These are phyloP conservation scores for Daldinia loculata DNA, from an alignment of 495 filamentous ascomycete species.

Conservation along the genomic window DNA sequence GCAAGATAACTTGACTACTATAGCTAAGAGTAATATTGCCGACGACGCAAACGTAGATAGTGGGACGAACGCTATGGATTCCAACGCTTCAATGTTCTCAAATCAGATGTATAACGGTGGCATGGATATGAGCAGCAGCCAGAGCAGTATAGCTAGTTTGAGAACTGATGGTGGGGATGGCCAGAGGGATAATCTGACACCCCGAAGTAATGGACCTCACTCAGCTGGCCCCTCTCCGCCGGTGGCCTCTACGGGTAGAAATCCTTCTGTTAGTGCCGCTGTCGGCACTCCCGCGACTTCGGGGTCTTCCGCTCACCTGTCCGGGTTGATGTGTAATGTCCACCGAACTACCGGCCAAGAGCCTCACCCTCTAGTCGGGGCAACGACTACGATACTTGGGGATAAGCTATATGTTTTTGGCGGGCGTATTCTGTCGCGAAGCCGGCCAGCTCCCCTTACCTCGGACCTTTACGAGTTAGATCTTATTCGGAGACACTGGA, in stretches of 20 bases:
- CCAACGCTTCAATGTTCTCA: conserved; percentile 59
- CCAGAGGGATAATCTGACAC: conserved; percentile 56
- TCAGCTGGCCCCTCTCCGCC: conserved; percentile 61
- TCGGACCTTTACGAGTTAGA: conserved; percentile 93
- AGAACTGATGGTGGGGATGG: conserved; percentile 56
- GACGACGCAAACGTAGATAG: conserved; percentile 48
- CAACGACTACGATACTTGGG: conserved; percentile 91
- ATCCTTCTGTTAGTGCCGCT: conserved; percentile 59
- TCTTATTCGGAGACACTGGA: conserved; percentile 90
- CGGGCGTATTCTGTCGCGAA: conserved; percentile 84
- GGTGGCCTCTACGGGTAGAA: conserved; percentile 45
- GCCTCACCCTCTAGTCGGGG: conserved; percentile 89
- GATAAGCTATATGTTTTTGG: conserved; percentile 98
- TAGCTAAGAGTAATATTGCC: conserved; percentile 44
- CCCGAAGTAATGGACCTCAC: conserved; percentile 59
- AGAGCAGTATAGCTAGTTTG: conserved; percentile 60
- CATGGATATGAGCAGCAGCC: conserved; percentile 61
- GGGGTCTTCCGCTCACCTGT: conserved; percentile 68
- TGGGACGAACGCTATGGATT: conserved; percentile 69
- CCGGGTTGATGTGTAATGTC: conserved; percentile 92
- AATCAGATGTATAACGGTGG: conserved; percentile 52
- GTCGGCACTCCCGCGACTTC: conserved; percentile 55
- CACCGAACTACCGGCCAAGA: conserved; percentile 89
- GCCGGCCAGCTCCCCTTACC: conserved; percentile 78
- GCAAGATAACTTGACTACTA: conserved; percentile 24